phyloP scores from a whole-genome alignment of 2,329 filamentous ascomycete species.

The Aspergillus melleus region DNA sequence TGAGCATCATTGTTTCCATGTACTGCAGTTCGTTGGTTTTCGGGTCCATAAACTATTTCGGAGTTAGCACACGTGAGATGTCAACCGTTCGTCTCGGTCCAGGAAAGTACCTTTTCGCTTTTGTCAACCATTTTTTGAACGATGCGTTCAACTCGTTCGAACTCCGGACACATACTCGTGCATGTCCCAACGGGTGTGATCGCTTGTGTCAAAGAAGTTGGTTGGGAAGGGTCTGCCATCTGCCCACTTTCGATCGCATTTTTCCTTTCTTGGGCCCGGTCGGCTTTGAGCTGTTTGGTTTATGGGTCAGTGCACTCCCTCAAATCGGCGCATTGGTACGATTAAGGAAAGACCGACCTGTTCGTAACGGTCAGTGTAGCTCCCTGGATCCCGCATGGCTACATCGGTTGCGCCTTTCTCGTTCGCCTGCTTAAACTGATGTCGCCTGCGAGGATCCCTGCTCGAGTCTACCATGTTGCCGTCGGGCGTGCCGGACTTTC shows the following conservation, averaged over 20 bases:
- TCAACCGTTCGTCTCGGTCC: background rate
- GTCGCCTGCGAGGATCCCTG: constrained; percentile 17
- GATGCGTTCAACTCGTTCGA: constrained; percentile 62
- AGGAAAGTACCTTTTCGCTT: constrained; percentile 54
- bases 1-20: constrained; percentile 56
- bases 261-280: constrained; percentile 51
- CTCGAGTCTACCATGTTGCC: constrained; percentile 13
- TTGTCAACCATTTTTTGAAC: constrained; percentile 62
- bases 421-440: constrained; percentile 10
- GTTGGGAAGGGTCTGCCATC: constrained; percentile 61
- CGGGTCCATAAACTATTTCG: constrained; percentile 35
- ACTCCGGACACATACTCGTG: constrained; percentile 65
- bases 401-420: background rate
- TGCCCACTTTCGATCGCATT: constrained; percentile 54
- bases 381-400: constrained; percentile 4
- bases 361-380: constrained; percentile 39
- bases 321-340: background rate
- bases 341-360: constrained; percentile 28
- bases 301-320: background rate
- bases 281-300: constrained; percentile 46
- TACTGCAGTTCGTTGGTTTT: constrained; percentile 34
- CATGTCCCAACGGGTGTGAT: constrained; percentile 64
- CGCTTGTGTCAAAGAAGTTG: constrained; percentile 59
- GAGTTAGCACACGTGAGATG: constrained; percentile 11
- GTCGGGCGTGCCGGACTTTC: constrained; percentile 15